Evolutionary conservation across 148 eudicot species (phyloP).

Genomic region (Rhododendron griersonianum): DNA sequence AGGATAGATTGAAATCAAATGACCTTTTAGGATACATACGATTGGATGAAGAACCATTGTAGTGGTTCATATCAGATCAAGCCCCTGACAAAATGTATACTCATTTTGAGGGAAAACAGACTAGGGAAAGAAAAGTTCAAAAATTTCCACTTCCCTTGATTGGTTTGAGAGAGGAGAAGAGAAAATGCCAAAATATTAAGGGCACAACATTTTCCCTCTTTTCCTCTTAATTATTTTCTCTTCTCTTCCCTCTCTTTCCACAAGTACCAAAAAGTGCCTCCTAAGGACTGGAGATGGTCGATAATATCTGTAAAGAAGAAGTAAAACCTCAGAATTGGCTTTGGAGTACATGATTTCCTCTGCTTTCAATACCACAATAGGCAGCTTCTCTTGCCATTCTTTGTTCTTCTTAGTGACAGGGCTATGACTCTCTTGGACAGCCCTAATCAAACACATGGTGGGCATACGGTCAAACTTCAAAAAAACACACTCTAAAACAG

Average conservation of each 20-base stretch:
- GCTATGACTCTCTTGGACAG: constrained; percentile 60
- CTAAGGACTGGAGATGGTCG: not conserved
- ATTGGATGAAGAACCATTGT: not conserved
- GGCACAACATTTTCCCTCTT: not conserved
- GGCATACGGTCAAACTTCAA: constrained; percentile 16
- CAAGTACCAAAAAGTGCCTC: not conserved
- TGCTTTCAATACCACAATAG: constrained; percentile 77
- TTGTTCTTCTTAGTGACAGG: constrained; percentile 63
- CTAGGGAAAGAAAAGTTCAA: not conserved
- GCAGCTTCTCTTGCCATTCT: constrained; percentile 97
- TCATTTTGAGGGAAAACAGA: not conserved
- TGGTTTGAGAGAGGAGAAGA: not conserved
- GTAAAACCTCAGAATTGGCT: constrained; percentile 92
- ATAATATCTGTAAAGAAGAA: not conserved
- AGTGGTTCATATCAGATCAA: not conserved
- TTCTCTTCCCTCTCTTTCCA: not conserved
- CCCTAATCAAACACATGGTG: constrained; percentile 63
- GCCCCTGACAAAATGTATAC: not conserved
- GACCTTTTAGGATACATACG: not conserved
- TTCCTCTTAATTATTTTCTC: not conserved
- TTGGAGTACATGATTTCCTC: constrained; percentile 98
- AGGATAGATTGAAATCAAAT: not conserved
- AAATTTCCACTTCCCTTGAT: not conserved
- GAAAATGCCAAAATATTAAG: not conserved
- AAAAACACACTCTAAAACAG: not conserved